Evolutionary conservation across 345 rosid species (phyloP).

Genomic region (Citrus medica): DNA sequence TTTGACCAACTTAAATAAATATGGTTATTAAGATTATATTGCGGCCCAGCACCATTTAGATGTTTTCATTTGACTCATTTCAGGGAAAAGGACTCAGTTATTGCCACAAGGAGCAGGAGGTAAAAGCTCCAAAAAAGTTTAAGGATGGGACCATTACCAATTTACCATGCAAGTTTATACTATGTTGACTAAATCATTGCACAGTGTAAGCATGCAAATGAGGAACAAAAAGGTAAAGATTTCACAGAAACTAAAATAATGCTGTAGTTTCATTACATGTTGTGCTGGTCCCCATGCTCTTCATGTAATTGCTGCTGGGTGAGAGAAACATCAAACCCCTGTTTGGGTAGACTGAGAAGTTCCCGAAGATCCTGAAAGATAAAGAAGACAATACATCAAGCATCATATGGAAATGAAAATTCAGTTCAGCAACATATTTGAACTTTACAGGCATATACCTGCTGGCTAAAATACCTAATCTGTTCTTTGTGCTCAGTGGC

Average conservation of each 20-base stretch:
- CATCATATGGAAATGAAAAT: neutral
- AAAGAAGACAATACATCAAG: neutral
- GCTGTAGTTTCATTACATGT: conserved; percentile 45
- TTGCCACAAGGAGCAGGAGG: neutral
- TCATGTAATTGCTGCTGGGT: conserved; percentile 89
- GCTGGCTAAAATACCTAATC: conserved; percentile 89
- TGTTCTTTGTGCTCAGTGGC: conserved; percentile 99
- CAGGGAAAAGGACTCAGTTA: neutral
- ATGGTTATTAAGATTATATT: neutral
- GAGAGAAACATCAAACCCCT: conserved; percentile 82
- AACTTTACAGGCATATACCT: conserved; percentile 38
- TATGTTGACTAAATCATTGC: neutral
- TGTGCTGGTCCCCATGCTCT: conserved; percentile 75
- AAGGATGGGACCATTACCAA: neutral
- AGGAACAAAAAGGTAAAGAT: neutral
- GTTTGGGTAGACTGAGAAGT: conserved; percentile 80
- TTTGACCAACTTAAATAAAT: neutral
- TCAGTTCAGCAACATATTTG: conserved; percentile 5
- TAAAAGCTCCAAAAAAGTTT: neutral
- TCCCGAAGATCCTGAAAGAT: conserved; percentile 79
- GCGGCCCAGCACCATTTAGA: neutral
- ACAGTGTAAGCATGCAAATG: neutral
- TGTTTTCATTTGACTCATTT: neutral
- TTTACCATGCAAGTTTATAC: neutral
- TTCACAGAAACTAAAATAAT: neutral